Base-by-base conservation (phyloP, 345 rosid genomes). In the Euphorbia peplus region DNA sequence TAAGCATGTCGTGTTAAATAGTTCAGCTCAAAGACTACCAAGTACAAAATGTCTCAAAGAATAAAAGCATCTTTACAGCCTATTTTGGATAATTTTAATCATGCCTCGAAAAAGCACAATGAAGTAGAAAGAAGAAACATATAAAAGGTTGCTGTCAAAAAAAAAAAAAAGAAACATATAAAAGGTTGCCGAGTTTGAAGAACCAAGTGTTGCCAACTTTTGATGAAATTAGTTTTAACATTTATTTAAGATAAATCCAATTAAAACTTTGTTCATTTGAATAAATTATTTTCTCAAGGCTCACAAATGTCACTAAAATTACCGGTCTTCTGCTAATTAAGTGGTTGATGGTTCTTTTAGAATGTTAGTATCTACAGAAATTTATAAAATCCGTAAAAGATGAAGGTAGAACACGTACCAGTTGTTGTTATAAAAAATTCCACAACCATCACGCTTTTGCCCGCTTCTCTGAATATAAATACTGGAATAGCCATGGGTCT, bases 371-470 rank as follows among this genome's bases (percentile, higher is more conserved):
- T 30, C 21, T 24, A 7, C 57, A 28, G 10, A 52, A 65, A 24
- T 50, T 25, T 37, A 32, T 28, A 32, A 48, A 65, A 21, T 42
- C 51, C 0, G 14, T 22, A 37, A 35, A 12, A 16, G 57, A 44
- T 12, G 50, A 44, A 13, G 29, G 29, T 53, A 68, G 7, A 54
- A 52, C 70, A 50, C n/a, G n/a, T 84, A 95, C 99, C 96, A 55
- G 78, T 79, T 73, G 50, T 73, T 82, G 82, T 85, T 88, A 76
- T 83, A 95, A 80, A 91, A 90, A 26, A 92, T 90, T 79, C 83
- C 97, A 77, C 97, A 91, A 19, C 99, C 98, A 66, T 95, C 99
- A 76, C 86, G 90, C 79, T 90, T 92, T 73, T 81, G 86, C 57
- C 98, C 96, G 44, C 78, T 86, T 81, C 98, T 91, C 81, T 90